Conservation (phyloP, 2,329 filamentous ascomycete species). For the Aspergillus sp. region DNA sequence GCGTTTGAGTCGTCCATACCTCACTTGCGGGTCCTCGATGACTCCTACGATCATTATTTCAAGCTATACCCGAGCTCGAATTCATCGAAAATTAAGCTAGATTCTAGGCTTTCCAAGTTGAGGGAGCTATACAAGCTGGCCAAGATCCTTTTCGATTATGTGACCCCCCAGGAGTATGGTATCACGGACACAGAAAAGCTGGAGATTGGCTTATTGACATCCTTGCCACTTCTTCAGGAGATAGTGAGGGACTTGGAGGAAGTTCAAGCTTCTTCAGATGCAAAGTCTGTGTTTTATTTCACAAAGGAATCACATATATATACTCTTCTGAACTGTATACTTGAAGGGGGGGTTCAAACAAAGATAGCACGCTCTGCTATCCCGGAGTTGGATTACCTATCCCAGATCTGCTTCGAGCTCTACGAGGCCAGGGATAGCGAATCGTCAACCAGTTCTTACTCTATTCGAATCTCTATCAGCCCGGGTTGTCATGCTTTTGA, state of each 20-base stretch:
- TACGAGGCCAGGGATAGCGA: conserved; percentile 89
- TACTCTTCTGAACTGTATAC: conserved; percentile 93
- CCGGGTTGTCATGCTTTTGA: conserved; percentile 97
- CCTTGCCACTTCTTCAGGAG: conserved; percentile 88
- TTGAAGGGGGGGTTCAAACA: conserved; percentile 93
- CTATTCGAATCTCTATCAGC: conserved; percentile 92
- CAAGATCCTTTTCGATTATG: conserved; percentile 96
- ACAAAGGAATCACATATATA: conserved; percentile 99
- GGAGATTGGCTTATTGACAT: conserved; percentile 95
- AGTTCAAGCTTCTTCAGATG: conserved; percentile 90
- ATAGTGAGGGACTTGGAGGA: conserved; percentile 97
- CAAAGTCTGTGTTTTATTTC: conserved; percentile 98
- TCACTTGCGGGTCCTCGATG: conserved; percentile 49
- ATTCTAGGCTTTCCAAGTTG: conserved; percentile 81
- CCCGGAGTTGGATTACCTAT: conserved; percentile 94
- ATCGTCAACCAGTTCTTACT: conserved; percentile 82
- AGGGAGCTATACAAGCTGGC: conserved; percentile 90
- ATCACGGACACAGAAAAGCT: conserved; percentile 95
- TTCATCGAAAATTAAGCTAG: conserved; percentile 74
- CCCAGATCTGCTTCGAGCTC: conserved; percentile 95
- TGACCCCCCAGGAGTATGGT: conserved; percentile 96
- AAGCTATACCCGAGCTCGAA: conserved; percentile 79
- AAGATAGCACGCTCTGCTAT: conserved; percentile 96
- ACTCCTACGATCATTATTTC: conserved; percentile 73
- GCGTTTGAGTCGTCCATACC: conserved; percentile 45